A percentile compares a stretch with the other conserved stretches of the same genome.
These are phyloP conservation scores for Ogataea degrootiae DNA, from an alignment of 805 yeast species.

Conservation along the genomic window DNA sequence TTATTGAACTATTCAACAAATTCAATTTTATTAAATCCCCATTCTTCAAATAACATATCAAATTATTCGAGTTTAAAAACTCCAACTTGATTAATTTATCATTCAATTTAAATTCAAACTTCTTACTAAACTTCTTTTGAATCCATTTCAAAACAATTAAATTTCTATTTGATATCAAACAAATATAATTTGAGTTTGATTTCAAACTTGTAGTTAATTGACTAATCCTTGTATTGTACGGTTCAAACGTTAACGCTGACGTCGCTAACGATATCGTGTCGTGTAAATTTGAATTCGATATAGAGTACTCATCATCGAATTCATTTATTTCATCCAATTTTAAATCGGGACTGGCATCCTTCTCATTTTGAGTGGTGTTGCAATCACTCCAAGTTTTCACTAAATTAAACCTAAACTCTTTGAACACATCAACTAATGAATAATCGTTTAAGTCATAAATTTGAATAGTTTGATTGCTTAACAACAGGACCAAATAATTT, in stretches of 20 bases:
- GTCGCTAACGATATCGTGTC: constrained; percentile 32
- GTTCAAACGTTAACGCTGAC: constrained; percentile 7
- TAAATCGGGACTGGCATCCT: not conserved
- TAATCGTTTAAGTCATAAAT: constrained; percentile 29
- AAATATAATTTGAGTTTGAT: constrained; percentile 14
- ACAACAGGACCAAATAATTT: constrained; percentile 25
- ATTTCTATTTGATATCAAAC: constrained; percentile 20
- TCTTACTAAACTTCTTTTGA: constrained; percentile 16
- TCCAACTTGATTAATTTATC: constrained; percentile 23
- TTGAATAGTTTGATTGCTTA: constrained; percentile 28
- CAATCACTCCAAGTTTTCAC: constrained; percentile 22
- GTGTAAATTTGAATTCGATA: constrained; percentile 12
- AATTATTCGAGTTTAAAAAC: constrained; percentile 20
- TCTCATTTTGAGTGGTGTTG: constrained; percentile 1
- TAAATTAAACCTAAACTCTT: constrained; percentile 30
- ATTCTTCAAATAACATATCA: constrained; percentile 20
- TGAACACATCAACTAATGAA: constrained; percentile 26
- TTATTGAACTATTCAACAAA: constrained; percentile 10
- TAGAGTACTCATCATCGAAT: constrained; percentile 18
- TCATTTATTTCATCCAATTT: constrained; percentile 14
- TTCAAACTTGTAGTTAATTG: constrained; percentile 1
- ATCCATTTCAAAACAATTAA: constrained; percentile 22
- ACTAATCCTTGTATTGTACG: no score
- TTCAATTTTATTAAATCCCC: constrained; percentile 21
- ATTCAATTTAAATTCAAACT: constrained; percentile 21